These are phyloP conservation scores for Schizosaccharomyces versatilis DNA, from an alignment of 1,139 yeast species.

Conservation along the genomic window DNA sequence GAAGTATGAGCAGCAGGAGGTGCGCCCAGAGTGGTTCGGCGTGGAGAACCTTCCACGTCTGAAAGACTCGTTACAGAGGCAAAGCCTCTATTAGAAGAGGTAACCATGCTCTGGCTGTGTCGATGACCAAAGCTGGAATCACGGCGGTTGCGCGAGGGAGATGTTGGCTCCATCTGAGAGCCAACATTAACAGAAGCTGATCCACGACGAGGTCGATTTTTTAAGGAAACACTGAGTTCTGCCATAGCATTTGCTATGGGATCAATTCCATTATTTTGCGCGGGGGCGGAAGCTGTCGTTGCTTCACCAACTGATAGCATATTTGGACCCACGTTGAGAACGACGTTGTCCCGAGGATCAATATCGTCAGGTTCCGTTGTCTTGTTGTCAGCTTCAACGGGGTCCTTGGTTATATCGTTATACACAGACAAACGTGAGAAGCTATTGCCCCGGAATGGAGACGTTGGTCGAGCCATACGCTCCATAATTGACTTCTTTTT, in stretches of 20 bases:
- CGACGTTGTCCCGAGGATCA: conserved; percentile 12
- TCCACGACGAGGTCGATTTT: background rate
- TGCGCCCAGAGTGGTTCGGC: conserved; percentile 7
- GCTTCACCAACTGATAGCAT: conserved; percentile 13
- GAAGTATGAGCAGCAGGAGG: conserved; percentile 19
- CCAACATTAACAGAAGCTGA: background rate
- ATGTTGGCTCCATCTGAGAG: too few species aligned
- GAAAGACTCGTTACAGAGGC: background rate
- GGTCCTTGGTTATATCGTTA: too few species aligned
- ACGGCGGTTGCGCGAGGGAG: too few species aligned
- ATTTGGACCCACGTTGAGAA: conserved; percentile 18
- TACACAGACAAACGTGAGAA: background rate
- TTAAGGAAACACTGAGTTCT: conserved; percentile 4
- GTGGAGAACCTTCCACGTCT: background rate
- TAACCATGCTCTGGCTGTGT: too few species aligned
- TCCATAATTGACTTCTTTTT: background rate
- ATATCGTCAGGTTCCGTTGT: background rate
- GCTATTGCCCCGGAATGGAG: background rate
- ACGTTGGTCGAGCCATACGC: conserved; percentile 1
- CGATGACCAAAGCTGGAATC: too few species aligned
- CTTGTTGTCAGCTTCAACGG: background rate
- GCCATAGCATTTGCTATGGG: conserved; percentile 5
- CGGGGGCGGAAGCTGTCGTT: background rate
- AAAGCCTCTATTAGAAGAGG: too few species aligned
- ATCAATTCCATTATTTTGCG: background rate